Base-by-base conservation (phyloP, 805 yeast genomes). In the Metschnikowia arizonensis region DNA sequence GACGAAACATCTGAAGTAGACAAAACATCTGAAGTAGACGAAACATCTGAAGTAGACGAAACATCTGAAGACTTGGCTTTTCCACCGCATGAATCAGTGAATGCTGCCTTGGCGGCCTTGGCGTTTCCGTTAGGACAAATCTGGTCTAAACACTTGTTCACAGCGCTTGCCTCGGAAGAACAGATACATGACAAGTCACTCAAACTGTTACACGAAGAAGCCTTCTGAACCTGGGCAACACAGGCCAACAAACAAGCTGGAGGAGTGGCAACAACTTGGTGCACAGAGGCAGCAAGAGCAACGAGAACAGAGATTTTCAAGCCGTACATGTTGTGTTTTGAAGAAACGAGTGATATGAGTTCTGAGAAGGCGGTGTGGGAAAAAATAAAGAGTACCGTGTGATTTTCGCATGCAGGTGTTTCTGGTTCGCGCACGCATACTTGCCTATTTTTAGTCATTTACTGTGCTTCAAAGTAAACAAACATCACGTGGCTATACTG, bases 161-260 rank as follows among this genome's bases (percentile, higher is more conserved):
- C 67, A 33, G 76, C 68, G 49, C 66, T 47, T 53, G 76, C 66
- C 56, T 85, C 79, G 45, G 72, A 70, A 34, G 74, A 64, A 67
- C 95, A 86, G 57, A 85, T 67, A 73, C 96, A 88, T 34, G 68
- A 57, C 54, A 87, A 71, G 59, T 85, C 80, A 63, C 77, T 78
- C 63, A 88, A 64, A 46, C 81, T 71, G 48, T 69, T 55, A 66
- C 93, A 85, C 38, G 69, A 49, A 33, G 78, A 65, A 12, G 81
- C 74, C 62, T 77, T 77, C 50, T 76, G 72, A 45, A 85, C 90
- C 58, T 79, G 75, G 46, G 88, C 77, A 48, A 86, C 91, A 78
- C 96, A 88, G 33, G 96, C 95, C 64, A 89, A 74, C 54, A 89
- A 69, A 74, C 96, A 89, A 31, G 97, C 96, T 49, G 97, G 96